These are phyloP conservation scores for Paraurostyla sp. DNA, from an alignment of 73 alveolate genomes.

Conservation along the genomic window DNA sequence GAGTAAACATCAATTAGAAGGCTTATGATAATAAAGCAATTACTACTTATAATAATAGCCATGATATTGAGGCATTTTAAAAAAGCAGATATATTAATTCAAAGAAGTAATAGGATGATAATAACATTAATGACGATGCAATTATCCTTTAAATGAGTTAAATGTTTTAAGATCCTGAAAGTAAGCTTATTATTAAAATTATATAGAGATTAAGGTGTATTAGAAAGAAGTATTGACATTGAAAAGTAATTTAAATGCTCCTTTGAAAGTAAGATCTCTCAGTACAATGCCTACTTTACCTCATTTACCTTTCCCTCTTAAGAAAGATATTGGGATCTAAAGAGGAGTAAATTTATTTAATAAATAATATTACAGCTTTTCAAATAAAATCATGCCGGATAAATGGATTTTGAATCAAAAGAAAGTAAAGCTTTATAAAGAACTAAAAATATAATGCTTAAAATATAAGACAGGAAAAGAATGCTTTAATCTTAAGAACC, in stretches of 20 bases:
- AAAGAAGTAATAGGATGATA: neutral
- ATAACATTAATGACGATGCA: neutral
- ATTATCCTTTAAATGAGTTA: conserved; percentile 11
- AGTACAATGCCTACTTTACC: conserved; percentile 60
- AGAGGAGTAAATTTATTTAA: conserved; percentile 10
- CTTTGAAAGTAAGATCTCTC: conserved; percentile 35
- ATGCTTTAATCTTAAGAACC: no score
- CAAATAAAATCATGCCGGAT: neutral
- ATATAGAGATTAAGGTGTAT: conserved; percentile 23
- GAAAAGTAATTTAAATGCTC: conserved; percentile 45
- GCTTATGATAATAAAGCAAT: conserved; percentile 2
- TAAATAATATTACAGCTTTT: neutral
- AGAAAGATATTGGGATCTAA: conserved; percentile 25
- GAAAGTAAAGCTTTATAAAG: conserved; percentile 6
- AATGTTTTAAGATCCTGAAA: conserved; percentile 51
- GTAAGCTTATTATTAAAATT: neutral
- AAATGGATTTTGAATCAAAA: neutral
- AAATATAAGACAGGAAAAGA: neutral
- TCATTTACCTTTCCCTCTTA: conserved; percentile 3
- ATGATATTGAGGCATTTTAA: neutral
- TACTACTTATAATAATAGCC: neutral
- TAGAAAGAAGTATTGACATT: neutral
- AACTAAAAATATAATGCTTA: neutral
- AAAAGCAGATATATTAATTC: conserved; percentile 4
- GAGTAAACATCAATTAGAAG: neutral